Base-by-base conservation (phyloP, 164 flowering plant species). In the Piper longum region DNA sequence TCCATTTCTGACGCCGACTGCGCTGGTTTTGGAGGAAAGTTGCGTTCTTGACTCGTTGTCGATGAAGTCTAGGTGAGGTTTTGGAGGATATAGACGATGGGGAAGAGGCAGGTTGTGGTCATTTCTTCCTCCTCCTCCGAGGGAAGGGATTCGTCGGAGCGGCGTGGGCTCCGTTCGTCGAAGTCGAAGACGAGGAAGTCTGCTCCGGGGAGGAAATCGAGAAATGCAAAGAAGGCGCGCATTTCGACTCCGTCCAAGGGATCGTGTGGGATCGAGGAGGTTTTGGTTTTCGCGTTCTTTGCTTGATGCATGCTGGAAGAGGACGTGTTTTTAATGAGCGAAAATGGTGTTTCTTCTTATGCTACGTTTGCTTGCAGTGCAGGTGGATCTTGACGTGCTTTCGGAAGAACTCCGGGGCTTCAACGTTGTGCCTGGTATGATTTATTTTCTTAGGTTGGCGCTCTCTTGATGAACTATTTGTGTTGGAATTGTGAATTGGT, bases 81-180 rank as follows among this genome's bases (percentile, higher is more conserved):
- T 0, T 48, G 52, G 9, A 9, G 8, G 52, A 8, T 9, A 3
- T 5, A 5, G 17, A 14, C 54, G 60, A 86, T 75, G 81, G 77
- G 73, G 70, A 85, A 75, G 64, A 71, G 73, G 65, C 65, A 56
- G 51, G 62, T 68, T 13, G 56, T 78, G 12, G 68, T 77, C 16
- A 66, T 84, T 45, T 72, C 81, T 3, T 84, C 93, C 13, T 85
- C 91, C 3, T 89, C 80, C 36, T 92, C 81, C 26, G 91, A 83
- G 26, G 81, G 70, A 13, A 63, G 67, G 7, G 65, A 39, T 43
- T 19, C 62, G 43, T 44, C 65, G 5, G 17, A 43, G 63, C 71
- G 64, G 61, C 66, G 70, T 42, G 72, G 17, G 6, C 43, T 72
- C 5, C 60, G 71, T 56, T 69, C 60, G 4, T 56, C 66, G 11